Evolutionary conservation across 2,329 filamentous ascomycete genomes (phyloP).

Genomic region (Fusarium oligoseptatum): DNA sequence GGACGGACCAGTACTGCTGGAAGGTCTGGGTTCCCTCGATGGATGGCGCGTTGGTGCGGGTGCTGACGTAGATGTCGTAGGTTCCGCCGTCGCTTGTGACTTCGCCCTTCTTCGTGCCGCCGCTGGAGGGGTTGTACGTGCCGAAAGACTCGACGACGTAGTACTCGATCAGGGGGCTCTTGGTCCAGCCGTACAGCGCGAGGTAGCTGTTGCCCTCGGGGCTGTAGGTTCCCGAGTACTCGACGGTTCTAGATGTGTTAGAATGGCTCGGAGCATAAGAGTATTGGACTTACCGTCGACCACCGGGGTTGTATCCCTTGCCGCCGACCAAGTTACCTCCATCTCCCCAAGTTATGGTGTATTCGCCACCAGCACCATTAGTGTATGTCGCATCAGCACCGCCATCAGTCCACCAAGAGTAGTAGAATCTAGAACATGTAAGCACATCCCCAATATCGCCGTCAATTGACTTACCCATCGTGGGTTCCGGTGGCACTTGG

Average conservation of each 20-base stretch:
- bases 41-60: constrained; percentile 57
- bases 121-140: constrained; percentile 52
- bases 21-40: constrained; percentile 64
- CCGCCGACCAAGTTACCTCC: constrained; percentile 43
- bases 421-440: constrained; percentile 53
- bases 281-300: constrained; percentile 54
- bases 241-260: constrained; percentile 23
- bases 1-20: constrained; percentile 66
- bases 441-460: background rate
- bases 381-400: constrained; percentile 58
- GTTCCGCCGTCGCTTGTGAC: constrained; percentile 52
- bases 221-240: constrained; percentile 46
- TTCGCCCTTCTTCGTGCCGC: constrained; percentile 48
- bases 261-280: background rate
- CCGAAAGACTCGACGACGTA: constrained; percentile 56
- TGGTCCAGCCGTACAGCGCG: constrained; percentile 56
- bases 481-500: constrained; percentile 53
- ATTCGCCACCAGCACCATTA: constrained; percentile 58
- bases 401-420: constrained; percentile 63
- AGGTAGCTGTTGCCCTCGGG: constrained; percentile 54
- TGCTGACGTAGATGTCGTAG: constrained; percentile 54
- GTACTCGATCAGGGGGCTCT: constrained; percentile 53
- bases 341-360: constrained; percentile 59
- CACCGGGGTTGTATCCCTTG: constrained; percentile 38
- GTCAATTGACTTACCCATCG: constrained; percentile 48